A percentile compares a stretch with the other conserved stretches of the same genome.
Evolutionary conservation across 805 yeast species (phyloP).

Genomic region (Metschnikowia amazonensis): DNA sequence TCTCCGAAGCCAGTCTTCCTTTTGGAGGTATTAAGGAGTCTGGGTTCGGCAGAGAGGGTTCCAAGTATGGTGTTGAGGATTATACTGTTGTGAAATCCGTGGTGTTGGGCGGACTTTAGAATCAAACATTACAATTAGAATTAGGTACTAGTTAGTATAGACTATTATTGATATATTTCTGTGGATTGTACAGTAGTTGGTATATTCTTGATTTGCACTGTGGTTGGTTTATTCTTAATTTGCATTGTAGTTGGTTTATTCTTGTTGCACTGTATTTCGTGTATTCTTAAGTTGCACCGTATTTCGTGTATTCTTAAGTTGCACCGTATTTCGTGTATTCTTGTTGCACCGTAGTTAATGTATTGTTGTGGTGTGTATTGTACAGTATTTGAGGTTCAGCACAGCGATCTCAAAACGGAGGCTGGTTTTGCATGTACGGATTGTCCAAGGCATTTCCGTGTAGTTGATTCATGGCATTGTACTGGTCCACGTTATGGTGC

Average conservation of each 20-base stretch:
- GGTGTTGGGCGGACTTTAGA: constrained; percentile 28
- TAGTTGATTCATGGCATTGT: constrained; percentile 5
- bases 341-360: too few species aligned
- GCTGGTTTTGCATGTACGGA: constrained; percentile 4
- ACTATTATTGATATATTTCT: too few species aligned
- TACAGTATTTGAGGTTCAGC: constrained; percentile 1
- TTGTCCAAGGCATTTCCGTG: constrained; percentile 1
- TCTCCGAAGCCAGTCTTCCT: constrained; percentile 65
- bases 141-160: neutral
- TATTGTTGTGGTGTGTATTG: neutral
- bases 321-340: too few species aligned
- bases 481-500: constrained; percentile 2
- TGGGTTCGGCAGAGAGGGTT: constrained; percentile 81
- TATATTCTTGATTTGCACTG: too few species aligned
- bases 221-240: too few species aligned
- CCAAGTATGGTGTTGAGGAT: constrained; percentile 72
- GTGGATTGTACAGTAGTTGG: constrained; percentile 1
- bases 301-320: too few species aligned
- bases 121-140: neutral
- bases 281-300: too few species aligned
- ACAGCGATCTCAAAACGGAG: constrained; percentile 2
- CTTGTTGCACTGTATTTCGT: too few species aligned
- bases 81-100: constrained; percentile 63
- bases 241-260: too few species aligned
- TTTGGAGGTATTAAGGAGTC: constrained; percentile 78